Evolutionary conservation across 2,329 filamentous ascomycete species (phyloP).

Genomic region (Tolypocladium amazonense): DNA sequence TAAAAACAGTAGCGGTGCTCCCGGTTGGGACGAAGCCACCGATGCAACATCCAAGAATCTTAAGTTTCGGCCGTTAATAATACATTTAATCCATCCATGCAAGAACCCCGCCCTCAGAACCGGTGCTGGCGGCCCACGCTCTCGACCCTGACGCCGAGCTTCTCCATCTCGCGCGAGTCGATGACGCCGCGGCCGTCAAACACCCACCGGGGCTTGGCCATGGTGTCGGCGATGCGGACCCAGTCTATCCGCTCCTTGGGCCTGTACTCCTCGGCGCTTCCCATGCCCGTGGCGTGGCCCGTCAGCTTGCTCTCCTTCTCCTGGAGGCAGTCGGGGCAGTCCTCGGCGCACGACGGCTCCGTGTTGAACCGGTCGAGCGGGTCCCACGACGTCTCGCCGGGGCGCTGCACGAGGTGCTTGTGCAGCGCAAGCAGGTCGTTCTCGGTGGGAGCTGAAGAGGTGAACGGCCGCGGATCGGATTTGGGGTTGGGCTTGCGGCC

Average conservation of each 20-base stretch:
- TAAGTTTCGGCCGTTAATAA: neutral
- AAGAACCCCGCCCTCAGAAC: conserved; percentile 19
- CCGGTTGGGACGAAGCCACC: conserved; percentile 1
- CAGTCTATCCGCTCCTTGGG: conserved; percentile 40
- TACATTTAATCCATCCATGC: conserved; percentile 6
- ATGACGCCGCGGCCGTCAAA: conserved; percentile 48
- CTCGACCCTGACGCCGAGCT: conserved; percentile 41
- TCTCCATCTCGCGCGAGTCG: conserved; percentile 34
- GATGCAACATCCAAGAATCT: conserved; percentile 2
- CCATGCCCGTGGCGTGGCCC: conserved; percentile 30
- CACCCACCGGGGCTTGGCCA: conserved; percentile 43
- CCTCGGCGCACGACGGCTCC: conserved; percentile 32
- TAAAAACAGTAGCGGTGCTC: conserved; percentile 16
- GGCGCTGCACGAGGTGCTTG: conserved; percentile 30
- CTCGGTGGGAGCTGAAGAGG: conserved; percentile 23
- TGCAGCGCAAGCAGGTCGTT: conserved; percentile 37
- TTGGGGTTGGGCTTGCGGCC: conserved; percentile 27
- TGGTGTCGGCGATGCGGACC: conserved; percentile 35
- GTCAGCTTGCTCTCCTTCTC: conserved; percentile 25
- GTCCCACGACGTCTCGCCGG: conserved; percentile 21
- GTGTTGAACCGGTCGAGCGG: conserved; percentile 33
- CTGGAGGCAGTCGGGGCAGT: conserved; percentile 40
- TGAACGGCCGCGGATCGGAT: conserved; percentile 36
- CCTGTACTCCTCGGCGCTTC: conserved; percentile 32
- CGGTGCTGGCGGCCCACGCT: conserved; percentile 38